Evolutionary conservation across 345 rosid species (phyloP).

Genomic region (Gossypium anomalum): DNA sequence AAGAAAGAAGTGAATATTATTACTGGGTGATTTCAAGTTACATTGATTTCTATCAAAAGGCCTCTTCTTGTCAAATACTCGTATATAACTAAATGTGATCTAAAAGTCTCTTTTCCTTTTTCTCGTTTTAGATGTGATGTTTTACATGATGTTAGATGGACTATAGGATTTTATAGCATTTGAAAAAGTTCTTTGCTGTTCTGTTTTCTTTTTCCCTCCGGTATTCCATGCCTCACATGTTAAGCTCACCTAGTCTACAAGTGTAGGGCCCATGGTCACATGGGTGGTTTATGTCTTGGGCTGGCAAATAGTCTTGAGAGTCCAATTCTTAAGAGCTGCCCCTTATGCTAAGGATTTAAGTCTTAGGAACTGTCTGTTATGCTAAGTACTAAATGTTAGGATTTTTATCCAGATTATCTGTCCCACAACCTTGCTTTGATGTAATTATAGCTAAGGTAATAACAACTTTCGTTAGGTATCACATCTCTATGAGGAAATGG

Average conservation of each 20-base stretch:
- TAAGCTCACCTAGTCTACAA: background rate
- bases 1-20: background rate
- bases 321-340: background rate
- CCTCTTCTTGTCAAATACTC: slow-evolving; percentile 2
- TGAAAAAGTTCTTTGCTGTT: background rate
- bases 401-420: background rate
- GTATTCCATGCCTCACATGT: background rate
- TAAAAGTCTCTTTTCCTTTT: background rate
- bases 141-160: background rate
- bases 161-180: background rate
- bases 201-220: background rate
- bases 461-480: background rate
- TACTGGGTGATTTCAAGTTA: background rate
- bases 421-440: background rate
- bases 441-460: background rate
- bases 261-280: background rate
- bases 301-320: background rate
- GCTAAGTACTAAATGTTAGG: background rate
- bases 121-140: background rate
- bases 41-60: background rate
- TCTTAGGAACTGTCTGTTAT: background rate
- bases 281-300: background rate
- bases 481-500: background rate
- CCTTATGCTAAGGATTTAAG: background rate
- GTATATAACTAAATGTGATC: background rate